Base-by-base conservation (phyloP, 140 eudicot species). In the Bidens hawaiensis region DNA sequence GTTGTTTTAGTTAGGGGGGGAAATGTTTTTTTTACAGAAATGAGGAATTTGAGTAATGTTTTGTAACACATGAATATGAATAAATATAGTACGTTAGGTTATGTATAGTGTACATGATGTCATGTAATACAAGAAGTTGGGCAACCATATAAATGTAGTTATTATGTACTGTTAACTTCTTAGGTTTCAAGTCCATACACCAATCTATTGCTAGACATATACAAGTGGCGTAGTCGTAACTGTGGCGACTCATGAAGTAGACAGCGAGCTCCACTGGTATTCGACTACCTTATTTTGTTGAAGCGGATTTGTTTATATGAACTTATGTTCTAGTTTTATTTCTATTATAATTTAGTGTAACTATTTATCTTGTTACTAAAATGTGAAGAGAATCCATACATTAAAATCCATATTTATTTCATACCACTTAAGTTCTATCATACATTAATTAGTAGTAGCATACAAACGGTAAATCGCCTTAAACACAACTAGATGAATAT, bases 1-100 rank as follows among this genome's bases (percentile, higher is more conserved):
- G 68, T 75, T 84, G 84, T 91, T 84, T 62, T 78, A 83, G 78
- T 28, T 27, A 21, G 52, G 48, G 36, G 52, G 19, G 23, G 0
- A 42, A 22, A 54, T 31, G 57, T 40, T 67, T 34, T n/a, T n/a
- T n/a, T 53, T 53, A 11, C 17, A 67, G 63, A 52, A 51, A 15
- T 2, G 43, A 33, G 54, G 63, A 54, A 41, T 25, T 16, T 67
- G 55, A 15, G 68, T 27, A 38, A 19, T 18, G 33, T 73, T n/a
- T n/a, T 42, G 67, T 65, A 47, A 56, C 24, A 38, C 26, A 50
- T 19, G 41, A n/a, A n/a, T n/a, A n/a, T n/a, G n/a, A 51, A 67
- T 74, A 74, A 59, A 12, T 18, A 60, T 38, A 67, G 60, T 65
- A 33, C 28, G 23, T 65, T 73, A 65, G 46, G n/a, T n/a, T n/a